Evolutionary conservation across 768 basidiomycete genomes (phyloP), one percentile per base, ranked within the genome.

Genomic region (Candolleomyces efflorescens): DNA sequence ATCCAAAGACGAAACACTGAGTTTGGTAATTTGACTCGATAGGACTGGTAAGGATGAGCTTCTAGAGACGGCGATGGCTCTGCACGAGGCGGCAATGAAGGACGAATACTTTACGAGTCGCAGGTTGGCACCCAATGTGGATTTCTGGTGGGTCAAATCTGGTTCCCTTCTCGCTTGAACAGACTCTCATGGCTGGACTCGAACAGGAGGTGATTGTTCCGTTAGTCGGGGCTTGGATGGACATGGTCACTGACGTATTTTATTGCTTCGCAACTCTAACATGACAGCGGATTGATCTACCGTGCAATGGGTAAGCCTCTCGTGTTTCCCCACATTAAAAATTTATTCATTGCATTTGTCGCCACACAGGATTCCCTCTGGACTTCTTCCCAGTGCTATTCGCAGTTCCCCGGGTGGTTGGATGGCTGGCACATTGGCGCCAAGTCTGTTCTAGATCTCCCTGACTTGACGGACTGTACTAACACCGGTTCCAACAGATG

Each of bases 351-450:
- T 32, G 23, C 10, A 55, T 45, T 41, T 17, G n/a, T 32, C 26
- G 47, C 60, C 58, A 39, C 11, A 44, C 60, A 90, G 90, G 93
- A 45, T 95, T 95, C 81, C 94, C 94, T 1, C 79, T 90, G 62
- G 94, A 96, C 73, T 95, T 90, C 71, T 95, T 94, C 84, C 93
- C 94, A 0, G 93, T 96, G 20, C 75, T 96, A 32, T 96, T 96
- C 66, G 92, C 87, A 18, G 92, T 96, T 2, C 94, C 94, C 1
- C 84, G 94, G 20, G 92, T 96, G 7, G 92, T 92, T 24, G 93
- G 94, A 18, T 95, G 93, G 94, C 77, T 95, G 7, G 90, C 92
- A 0, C 93, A 94, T 70, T 95, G 93, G 93, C 80, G 90, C 55
- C 90, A 91, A 81, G 89, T 85, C 56, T 58, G 52, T 32, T 56